phyloP scores from a whole-genome alignment of 2,329 filamentous ascomycete species.

The Metarhizium rileyi region DNA sequence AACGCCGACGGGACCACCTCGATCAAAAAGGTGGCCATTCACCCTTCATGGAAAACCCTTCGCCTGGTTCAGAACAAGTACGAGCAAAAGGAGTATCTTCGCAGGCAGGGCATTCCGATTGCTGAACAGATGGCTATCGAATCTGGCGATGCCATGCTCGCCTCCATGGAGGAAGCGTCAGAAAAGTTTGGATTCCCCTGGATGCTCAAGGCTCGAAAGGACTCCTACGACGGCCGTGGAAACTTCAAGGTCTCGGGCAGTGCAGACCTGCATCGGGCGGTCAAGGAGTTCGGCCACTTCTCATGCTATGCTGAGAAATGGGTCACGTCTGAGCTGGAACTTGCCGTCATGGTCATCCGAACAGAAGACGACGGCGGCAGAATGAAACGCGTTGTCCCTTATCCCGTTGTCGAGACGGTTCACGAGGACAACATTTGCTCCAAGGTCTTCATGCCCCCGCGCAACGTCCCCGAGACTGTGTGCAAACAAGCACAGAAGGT shows the following conservation, averaged over 20 bases:
- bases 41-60: slow-evolving; percentile 80
- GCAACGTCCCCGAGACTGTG: slow-evolving; percentile 52
- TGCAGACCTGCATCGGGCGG: slow-evolving; percentile 48
- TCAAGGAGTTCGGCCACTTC: slow-evolving; percentile 58
- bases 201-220: slow-evolving; percentile 86
- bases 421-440: slow-evolving; percentile 96
- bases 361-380: slow-evolving; percentile 58
- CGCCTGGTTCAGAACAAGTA: slow-evolving; percentile 91
- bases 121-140: slow-evolving; percentile 60
- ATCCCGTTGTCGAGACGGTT: slow-evolving; percentile 86
- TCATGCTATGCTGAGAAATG: slow-evolving; percentile 85
- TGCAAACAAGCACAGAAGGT: slow-evolving; percentile 61
- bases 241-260: slow-evolving; percentile 42
- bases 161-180: slow-evolving; percentile 55
- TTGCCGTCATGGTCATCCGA: slow-evolving; percentile 91
- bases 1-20: slow-evolving; percentile 14
- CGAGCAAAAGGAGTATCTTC: slow-evolving; percentile 74
- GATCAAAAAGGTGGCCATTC: slow-evolving; percentile 47
- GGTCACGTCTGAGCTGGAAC: slow-evolving; percentile 74
- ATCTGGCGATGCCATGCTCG: slow-evolving; percentile 39
- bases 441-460: slow-evolving; percentile 76
- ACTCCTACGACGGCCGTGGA: slow-evolving; percentile 84
- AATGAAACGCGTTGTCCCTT: slow-evolving; percentile 51
- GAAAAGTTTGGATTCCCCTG: slow-evolving; percentile 66
- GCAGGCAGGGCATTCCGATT: slow-evolving; percentile 57